Conservation (phyloP, 805 yeast species). For the Nadsonia fulvescens region DNA sequence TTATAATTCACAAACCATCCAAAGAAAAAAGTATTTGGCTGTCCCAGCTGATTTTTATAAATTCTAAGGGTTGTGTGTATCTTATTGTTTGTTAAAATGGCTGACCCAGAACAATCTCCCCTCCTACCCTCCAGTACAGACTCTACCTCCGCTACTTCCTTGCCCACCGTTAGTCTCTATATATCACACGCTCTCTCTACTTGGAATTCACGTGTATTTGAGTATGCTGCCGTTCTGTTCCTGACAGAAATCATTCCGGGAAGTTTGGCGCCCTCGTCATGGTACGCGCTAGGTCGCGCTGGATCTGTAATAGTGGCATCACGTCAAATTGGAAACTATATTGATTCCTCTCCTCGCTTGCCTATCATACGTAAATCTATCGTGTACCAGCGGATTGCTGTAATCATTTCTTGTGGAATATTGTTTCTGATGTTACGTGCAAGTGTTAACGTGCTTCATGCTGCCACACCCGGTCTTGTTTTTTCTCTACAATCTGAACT, state of each 20-base stretch:
- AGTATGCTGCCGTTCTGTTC: conserved; percentile 21
- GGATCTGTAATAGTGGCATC: conserved; percentile 16
- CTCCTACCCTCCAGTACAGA: no score
- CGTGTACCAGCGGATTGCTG: conserved; percentile 17
- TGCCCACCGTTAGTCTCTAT: conserved; percentile 14
- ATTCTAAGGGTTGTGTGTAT: no score
- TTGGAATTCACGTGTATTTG: conserved; percentile 25
- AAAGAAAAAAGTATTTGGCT: no score
- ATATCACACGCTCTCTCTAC: conserved; percentile 21
- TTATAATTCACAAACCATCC: no score
- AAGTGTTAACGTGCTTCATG: no score
- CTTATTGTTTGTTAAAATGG: no score
- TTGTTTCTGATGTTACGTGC: conserved; percentile 11
- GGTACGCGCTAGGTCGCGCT: conserved; percentile 20
- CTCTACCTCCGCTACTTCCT: no score
- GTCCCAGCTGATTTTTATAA: no score
- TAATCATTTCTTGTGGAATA: conserved; percentile 13
- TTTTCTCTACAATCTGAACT: conserved; percentile 2
- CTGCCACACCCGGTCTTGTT: no score
- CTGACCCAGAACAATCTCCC: no score
- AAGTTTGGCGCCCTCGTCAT: conserved; percentile 20
- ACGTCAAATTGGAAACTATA: conserved; percentile 15
- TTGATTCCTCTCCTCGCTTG: conserved; percentile 17
- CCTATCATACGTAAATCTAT: conserved; percentile 20
- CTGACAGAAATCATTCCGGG: conserved; percentile 21